Conservation (phyloP, 2,329 filamentous ascomycete genomes). For the Cercospora zeae-maydis region DNA sequence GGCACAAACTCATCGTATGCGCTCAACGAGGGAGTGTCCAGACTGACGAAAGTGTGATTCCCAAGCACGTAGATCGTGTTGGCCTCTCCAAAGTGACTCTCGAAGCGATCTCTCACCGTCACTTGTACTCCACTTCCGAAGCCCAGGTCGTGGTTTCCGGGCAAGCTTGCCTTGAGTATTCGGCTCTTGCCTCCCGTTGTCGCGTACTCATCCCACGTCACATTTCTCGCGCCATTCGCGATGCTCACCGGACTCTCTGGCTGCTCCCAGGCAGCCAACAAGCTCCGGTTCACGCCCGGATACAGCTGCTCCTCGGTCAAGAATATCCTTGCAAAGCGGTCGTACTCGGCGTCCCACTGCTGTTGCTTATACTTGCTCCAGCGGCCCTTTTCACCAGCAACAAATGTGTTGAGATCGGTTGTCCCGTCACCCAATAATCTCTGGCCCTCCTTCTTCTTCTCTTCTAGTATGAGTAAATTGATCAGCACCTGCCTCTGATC, state of each 20-base stretch:
- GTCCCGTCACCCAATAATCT: conserved; percentile 18
- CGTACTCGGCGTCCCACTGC: conserved; percentile 85
- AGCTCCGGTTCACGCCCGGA: conserved; percentile 23
- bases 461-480: conserved; percentile 21
- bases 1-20: conserved; percentile 60
- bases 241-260: conserved; percentile 22
- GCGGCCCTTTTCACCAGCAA: conserved; percentile 32
- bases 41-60: conserved; percentile 91
- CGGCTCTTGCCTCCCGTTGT: conserved; percentile 64
- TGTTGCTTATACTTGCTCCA: conserved; percentile 71
- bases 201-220: conserved; percentile 54
- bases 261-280: conserved; percentile 26
- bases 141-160: conserved; percentile 92
- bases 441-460: conserved; percentile 25
- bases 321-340: conserved; percentile 82
- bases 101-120: conserved; percentile 76
- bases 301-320: conserved; percentile 46
- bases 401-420: conserved; percentile 29
- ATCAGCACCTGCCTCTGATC: conserved; percentile 25
- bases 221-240: conserved; percentile 51
- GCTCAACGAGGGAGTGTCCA: conserved; percentile 85
- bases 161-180: conserved; percentile 77
- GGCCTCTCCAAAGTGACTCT: conserved; percentile 83
- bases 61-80: conserved; percentile 88
- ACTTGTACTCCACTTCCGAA: conserved; percentile 82